phyloP scores from a whole-genome alignment of 208 protist genomes.

The Acanthamoeba quina region DNA sequence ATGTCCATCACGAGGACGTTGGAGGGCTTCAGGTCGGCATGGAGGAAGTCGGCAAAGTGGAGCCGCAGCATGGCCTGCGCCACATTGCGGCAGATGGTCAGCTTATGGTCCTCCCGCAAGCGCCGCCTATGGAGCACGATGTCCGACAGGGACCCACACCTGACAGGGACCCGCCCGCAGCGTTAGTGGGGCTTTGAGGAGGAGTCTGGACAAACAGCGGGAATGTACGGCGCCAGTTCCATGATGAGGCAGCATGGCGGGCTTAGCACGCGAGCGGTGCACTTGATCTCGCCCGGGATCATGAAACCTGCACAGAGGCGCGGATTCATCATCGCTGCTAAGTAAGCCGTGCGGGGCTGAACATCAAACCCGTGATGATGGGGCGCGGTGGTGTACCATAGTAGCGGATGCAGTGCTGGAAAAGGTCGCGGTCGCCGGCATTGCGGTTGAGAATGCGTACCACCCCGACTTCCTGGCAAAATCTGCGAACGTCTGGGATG shows the following conservation, averaged over 20 bases:
- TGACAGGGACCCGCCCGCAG: not conserved
- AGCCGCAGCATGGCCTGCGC: conserved; percentile 23
- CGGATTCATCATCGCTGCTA: not conserved
- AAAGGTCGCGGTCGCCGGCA: not conserved
- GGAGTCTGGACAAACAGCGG: not conserved
- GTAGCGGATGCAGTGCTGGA: conserved; percentile 31
- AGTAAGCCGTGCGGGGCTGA: not conserved
- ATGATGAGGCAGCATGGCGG: conserved; percentile 26
- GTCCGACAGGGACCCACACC: conserved; percentile 4
- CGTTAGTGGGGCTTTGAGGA: no score
- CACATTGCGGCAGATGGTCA: conserved; percentile 22
- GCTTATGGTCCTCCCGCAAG: not conserved
- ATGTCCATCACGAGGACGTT: conserved; percentile 46
- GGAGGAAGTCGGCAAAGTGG: conserved; percentile 17
- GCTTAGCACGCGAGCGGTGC: not conserved
- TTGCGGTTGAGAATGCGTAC: conserved; percentile 35
- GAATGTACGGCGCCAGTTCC: conserved; percentile 5
- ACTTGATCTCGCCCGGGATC: conserved; percentile 1
- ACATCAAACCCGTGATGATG: not conserved
- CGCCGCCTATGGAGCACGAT: not conserved
- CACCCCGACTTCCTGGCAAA: conserved; percentile 34
- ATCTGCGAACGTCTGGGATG: conserved; percentile 8
- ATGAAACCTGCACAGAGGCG: not conserved
- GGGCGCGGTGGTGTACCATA: not conserved
- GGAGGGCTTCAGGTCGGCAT: conserved; percentile 23